Percentiles rank a stretch among this genome's conserved stretches.
Evolutionary conservation across 352 stramenopile genomes (phyloP).

Genomic region (Pythium apleroticum): DNA sequence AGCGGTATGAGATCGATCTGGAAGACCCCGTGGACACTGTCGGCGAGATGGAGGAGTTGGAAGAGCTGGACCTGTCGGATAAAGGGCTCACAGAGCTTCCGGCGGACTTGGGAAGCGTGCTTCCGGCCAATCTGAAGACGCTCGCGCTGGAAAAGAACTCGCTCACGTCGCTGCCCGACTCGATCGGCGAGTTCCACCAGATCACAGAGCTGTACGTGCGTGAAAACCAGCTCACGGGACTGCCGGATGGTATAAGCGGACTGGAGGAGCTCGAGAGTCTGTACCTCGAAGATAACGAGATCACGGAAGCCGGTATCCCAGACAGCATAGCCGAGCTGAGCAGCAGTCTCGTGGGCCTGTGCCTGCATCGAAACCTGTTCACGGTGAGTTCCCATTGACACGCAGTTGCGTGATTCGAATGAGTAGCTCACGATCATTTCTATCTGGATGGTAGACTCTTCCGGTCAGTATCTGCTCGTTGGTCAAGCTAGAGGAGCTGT

Average conservation of each 20-base stretch:
- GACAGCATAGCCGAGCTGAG: slow-evolving; percentile 45
- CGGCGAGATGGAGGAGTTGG: slow-evolving; percentile 65
- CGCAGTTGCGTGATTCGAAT: too few species aligned
- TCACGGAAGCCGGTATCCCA: slow-evolving; percentile 63
- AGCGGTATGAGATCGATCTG: slow-evolving; percentile 71
- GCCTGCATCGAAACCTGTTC: slow-evolving; percentile 79
- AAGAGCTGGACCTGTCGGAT: slow-evolving; percentile 83
- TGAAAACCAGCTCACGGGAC: slow-evolving; percentile 62
- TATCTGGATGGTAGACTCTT: slow-evolving; percentile 34
- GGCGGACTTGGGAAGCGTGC: slow-evolving; percentile 42
- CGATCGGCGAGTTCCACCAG: slow-evolving; percentile 46
- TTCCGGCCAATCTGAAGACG: slow-evolving; percentile 66
- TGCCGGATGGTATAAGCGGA: slow-evolving; percentile 54
- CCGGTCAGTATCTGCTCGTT: slow-evolving; percentile 67
- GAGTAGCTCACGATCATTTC: not conserved
- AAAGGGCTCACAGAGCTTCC: slow-evolving; percentile 70
- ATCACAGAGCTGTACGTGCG: slow-evolving; percentile 84
- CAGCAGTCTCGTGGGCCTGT: slow-evolving; percentile 59
- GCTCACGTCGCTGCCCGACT: slow-evolving; percentile 49
- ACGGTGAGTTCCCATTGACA: too few species aligned
- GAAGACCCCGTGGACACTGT: slow-evolving; percentile 60
- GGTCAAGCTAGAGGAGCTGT: slow-evolving; percentile 76
- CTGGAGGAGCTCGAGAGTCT: slow-evolving; percentile 72
- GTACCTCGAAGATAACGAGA: slow-evolving; percentile 86
- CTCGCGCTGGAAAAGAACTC: slow-evolving; percentile 83